Evolutionary conservation across 208 protist species (phyloP).

Genomic region (Wallacemonas rigidus): DNA sequence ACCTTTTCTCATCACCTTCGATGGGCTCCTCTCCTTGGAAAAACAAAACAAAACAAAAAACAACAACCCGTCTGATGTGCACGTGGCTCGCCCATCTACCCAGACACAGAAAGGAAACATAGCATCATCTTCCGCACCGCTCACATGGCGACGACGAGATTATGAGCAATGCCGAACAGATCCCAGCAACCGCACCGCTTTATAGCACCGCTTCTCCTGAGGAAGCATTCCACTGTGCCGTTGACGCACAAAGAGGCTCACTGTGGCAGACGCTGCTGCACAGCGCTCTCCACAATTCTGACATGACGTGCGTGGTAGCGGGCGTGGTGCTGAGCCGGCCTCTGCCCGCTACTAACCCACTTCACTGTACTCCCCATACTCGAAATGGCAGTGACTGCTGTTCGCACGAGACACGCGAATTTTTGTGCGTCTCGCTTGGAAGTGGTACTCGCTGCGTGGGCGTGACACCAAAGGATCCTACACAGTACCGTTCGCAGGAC

Average conservation of each 20-base stretch:
- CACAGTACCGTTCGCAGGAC: background rate
- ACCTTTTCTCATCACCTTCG: no score
- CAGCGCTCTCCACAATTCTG: background rate
- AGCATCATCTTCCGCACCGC: no score
- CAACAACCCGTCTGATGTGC: no score
- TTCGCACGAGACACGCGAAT: slow-evolving; percentile 20
- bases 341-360: background rate
- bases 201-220: background rate
- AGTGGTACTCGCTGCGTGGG: slow-evolving; percentile 77
- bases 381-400: background rate
- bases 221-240: slow-evolving; percentile 14
- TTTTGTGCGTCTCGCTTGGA: slow-evolving; percentile 78
- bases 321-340: slow-evolving; percentile 47
- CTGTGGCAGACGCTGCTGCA: slow-evolving; percentile 20
- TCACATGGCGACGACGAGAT: no score
- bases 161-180: no score
- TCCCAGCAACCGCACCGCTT: background rate
- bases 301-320: slow-evolving; percentile 36
- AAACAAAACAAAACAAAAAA: no score
- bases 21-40: no score
- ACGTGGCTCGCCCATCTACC: no score
- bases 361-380: background rate
- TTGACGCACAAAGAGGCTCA: slow-evolving; percentile 20
- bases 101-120: no score
- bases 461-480: background rate